A percentile compares a stretch with the other conserved stretches of the same genome.
Evolutionary conservation across 2,329 filamentous ascomycete genomes (phyloP).

Genomic region (Daldinia sp.): DNA sequence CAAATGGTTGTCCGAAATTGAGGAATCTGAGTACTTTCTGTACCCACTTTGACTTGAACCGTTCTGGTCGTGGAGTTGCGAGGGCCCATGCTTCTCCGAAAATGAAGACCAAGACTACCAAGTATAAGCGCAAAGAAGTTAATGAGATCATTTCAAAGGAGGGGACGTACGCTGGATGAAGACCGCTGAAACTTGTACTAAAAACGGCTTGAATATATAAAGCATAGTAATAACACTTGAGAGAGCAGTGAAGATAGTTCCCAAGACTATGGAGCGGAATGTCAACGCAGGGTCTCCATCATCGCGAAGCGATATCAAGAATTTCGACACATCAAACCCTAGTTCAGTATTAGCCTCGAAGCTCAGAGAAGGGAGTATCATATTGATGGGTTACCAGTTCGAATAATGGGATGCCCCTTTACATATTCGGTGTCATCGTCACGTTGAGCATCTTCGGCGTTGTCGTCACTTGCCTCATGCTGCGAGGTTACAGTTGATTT

Average conservation of each 20-base stretch:
- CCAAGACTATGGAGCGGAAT: conserved; percentile 30
- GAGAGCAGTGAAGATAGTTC: conserved; percentile 27
- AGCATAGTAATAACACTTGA: conserved; percentile 33
- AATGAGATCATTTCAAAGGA: no score
- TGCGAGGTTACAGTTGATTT: not conserved
- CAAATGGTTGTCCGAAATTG: conserved; percentile 26
- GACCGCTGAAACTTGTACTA: conserved; percentile 27
- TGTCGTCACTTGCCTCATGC: conserved; percentile 1
- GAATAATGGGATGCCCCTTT: conserved; percentile 32
- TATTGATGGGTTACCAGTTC: conserved; percentile 22
- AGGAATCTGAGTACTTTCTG: conserved; percentile 19
- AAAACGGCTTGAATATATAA: conserved; percentile 30
- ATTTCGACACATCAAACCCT: conserved; percentile 32
- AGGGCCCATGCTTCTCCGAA: conserved; percentile 33
- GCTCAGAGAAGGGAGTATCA: not conserved
- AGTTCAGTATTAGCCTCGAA: not conserved
- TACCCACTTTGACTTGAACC: conserved; percentile 23
- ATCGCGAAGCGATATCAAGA: conserved; percentile 26
- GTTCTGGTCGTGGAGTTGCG: conserved; percentile 19
- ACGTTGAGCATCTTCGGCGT: conserved; percentile 12
- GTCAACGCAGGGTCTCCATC: conserved; percentile 31
- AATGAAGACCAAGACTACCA: conserved; percentile 28
- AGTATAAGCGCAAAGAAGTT: not conserved
- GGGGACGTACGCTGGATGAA: conserved; percentile 30
- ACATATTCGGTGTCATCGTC: conserved; percentile 22